Conservation (phyloP, 495 filamentous ascomycete species). For the Talaromyces proteolyticus region DNA sequence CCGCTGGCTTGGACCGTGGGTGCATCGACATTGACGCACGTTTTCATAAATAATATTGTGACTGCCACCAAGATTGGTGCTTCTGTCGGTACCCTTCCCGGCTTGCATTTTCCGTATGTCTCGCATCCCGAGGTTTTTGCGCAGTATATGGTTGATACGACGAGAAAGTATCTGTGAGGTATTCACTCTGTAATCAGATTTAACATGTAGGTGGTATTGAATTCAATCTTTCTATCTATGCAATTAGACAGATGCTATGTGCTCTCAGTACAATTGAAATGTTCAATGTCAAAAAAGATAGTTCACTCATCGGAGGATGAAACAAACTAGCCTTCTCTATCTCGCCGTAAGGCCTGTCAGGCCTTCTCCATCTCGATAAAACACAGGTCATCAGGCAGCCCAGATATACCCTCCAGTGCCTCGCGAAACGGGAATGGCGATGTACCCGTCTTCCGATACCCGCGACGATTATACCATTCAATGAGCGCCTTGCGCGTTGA, state of each 20-base stretch:
- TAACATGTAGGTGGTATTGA: too few relatives aligned
- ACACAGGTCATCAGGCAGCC: conserved; percentile 27
- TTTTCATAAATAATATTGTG: background rate
- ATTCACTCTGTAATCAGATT: too few relatives aligned
- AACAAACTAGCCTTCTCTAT: too few relatives aligned
- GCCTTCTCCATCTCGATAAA: conserved; percentile 30
- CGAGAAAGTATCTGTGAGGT: background rate
- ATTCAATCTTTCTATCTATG: too few relatives aligned
- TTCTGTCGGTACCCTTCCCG: background rate
- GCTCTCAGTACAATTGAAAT: too few relatives aligned
- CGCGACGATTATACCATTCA: conserved; percentile 36
- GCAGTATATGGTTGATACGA: background rate
- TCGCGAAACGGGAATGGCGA: conserved; percentile 34
- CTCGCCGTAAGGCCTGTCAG: too few relatives aligned
- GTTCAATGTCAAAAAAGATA: too few relatives aligned
- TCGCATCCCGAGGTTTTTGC: background rate
- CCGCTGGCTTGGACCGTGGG: background rate
- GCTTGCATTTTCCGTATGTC: background rate
- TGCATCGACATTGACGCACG: background rate
- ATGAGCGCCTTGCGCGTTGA: conserved; percentile 31
- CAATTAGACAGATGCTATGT: too few relatives aligned
- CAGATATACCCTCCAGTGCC: conserved; percentile 12
- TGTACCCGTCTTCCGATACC: conserved; percentile 30
- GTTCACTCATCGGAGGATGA: too few relatives aligned
- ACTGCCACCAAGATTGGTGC: background rate